A percentile compares a stretch with the other conserved stretches of the same genome.
Conservation (phyloP, 225 moss, liverwort and hornwort genomes). For the Marchantia paleacea region DNA sequence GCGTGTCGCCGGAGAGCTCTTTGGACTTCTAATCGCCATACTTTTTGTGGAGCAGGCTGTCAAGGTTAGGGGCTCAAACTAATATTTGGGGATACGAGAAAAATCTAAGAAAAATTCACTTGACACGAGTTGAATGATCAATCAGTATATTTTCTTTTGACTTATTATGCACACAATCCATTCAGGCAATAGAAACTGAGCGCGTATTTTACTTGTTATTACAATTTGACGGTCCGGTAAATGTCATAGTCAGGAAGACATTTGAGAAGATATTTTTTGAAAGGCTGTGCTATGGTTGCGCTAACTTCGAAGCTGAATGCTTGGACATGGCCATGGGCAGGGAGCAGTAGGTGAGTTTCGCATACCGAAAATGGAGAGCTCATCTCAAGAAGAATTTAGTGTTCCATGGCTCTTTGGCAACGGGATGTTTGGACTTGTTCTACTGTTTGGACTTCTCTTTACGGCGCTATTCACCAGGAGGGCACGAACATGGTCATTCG, state of each 20-base stretch:
- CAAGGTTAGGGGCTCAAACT: conserved; percentile 42
- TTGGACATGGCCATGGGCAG: conserved; percentile 31
- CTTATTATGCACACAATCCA: too few species aligned
- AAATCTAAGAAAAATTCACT: neutral
- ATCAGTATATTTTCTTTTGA: too few species aligned
- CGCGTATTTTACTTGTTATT: too few species aligned
- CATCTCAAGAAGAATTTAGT: conserved; percentile 48
- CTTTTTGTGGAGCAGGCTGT: conserved; percentile 74
- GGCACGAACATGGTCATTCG: conserved; percentile 64
- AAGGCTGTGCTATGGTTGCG: neutral
- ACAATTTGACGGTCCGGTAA: neutral
- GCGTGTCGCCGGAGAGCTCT: conserved; percentile 74
- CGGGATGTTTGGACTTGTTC: conserved; percentile 66
- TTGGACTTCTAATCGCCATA: conserved; percentile 74
- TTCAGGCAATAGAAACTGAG: too few species aligned
- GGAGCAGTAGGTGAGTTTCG: conserved; percentile 67
- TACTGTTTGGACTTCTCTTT: conserved; percentile 71
- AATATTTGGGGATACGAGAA: too few species aligned
- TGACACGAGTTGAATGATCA: neutral
- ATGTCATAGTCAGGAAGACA: neutral
- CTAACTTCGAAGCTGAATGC: neutral
- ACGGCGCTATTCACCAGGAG: conserved; percentile 59
- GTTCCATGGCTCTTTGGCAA: conserved; percentile 68
- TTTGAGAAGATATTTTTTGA: neutral
- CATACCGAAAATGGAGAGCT: conserved; percentile 42